phyloP scores from a whole-genome alignment of 805 yeast genomes.

The Ogataea wickerhamii region DNA sequence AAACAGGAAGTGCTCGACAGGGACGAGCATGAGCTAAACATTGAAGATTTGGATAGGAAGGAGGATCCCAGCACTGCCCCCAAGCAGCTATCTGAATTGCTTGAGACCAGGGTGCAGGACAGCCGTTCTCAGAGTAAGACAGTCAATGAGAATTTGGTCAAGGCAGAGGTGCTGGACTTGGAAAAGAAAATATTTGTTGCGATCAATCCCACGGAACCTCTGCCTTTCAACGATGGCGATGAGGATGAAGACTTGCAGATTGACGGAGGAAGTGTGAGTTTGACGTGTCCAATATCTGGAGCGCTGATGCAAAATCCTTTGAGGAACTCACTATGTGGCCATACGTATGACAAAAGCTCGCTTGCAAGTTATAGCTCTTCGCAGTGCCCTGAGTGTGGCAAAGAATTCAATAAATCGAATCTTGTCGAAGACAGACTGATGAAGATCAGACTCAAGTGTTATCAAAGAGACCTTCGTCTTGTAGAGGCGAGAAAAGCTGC shows the following conservation, averaged over 20 bases:
- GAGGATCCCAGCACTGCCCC: conserved; percentile 11
- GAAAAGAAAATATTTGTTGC: conserved; percentile 47
- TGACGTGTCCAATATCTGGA: conserved; percentile 65
- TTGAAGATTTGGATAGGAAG: conserved; percentile 25
- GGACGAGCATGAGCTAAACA: conserved; percentile 20
- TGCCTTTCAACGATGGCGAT: conserved; percentile 41
- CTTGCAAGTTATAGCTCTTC: conserved; percentile 33
- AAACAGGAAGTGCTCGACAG: conserved; percentile 24
- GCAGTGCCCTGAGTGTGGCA: conserved; percentile 59
- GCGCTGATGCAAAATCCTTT: conserved; percentile 51
- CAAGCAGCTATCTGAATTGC: conserved; percentile 22
- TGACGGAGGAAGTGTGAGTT: conserved; percentile 66
- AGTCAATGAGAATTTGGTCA: conserved; percentile 5
- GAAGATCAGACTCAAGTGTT: conserved; percentile 49
- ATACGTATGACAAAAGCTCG: conserved; percentile 54
- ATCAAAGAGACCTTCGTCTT: conserved; percentile 23
- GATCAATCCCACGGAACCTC: conserved; percentile 56
- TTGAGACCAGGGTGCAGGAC: conserved; percentile 5
- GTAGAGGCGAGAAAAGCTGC: conserved; percentile 15
- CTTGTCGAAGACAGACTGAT: conserved; percentile 49
- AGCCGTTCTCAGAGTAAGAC: conserved; percentile 5
- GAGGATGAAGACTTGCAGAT: conserved; percentile 58
- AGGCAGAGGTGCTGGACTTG: conserved; percentile 20
- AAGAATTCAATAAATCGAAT: conserved; percentile 33
- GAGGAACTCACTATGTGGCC: conserved; percentile 54